A percentile compares a stretch with the other conserved stretches of the same genome.
Conservation (phyloP, 352 stramenopile genomes). For the Globisporangium barbulae region DNA sequence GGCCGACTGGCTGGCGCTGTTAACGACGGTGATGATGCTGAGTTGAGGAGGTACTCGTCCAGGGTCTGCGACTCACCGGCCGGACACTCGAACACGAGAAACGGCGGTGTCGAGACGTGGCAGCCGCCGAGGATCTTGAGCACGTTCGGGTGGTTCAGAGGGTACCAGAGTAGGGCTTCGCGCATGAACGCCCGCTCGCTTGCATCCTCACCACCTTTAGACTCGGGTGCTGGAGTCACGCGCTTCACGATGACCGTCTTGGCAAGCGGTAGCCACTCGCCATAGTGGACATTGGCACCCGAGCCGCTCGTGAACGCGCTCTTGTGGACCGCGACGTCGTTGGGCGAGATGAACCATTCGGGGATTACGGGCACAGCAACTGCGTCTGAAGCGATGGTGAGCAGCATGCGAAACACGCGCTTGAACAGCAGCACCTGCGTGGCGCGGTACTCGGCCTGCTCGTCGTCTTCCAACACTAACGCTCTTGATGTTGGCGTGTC, state of each 20-base stretch:
- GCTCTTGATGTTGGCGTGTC: conserved; percentile 16
- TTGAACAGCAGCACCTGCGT: neutral
- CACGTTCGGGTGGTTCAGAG: conserved; percentile 48
- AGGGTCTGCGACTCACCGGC: conserved; percentile 31
- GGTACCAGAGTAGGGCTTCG: conserved; percentile 39
- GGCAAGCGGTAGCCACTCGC: conserved; percentile 23
- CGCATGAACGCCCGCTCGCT: conserved; percentile 25
- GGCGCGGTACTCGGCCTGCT: neutral
- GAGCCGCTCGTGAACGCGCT: conserved; percentile 2
- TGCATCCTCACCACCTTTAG: conserved; percentile 8
- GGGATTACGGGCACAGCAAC: conserved; percentile 10
- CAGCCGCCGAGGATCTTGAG: conserved; percentile 55
- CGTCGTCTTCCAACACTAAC: conserved; percentile 10
- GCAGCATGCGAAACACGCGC: conserved; percentile 11
- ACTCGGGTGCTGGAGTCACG: neutral
- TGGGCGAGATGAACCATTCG: conserved; percentile 14
- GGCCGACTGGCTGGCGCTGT: conserved; percentile 14
- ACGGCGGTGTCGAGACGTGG: conserved; percentile 38
- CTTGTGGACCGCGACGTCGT: conserved; percentile 5
- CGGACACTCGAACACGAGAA: conserved; percentile 51
- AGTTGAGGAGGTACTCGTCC: conserved; percentile 46
- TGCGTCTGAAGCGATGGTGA: neutral
- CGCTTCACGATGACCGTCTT: conserved; percentile 39
- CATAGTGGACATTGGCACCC: conserved; percentile 8
- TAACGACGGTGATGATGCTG: conserved; percentile 9